phyloP scores from a whole-genome alignment of 192 early-diverging fungal genomes.

The Backusella westeae region DNA sequence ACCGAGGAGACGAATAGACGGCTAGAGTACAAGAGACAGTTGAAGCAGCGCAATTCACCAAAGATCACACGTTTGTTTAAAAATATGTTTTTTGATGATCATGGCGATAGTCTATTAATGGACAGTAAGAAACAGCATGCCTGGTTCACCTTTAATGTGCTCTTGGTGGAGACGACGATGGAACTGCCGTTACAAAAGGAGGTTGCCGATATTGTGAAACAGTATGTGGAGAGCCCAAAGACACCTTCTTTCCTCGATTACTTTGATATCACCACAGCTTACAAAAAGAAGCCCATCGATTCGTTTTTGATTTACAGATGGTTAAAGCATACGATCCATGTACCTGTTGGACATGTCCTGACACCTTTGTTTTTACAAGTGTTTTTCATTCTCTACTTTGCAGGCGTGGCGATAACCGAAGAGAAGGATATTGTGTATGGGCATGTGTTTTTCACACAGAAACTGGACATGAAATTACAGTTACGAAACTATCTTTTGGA shows the following conservation, averaged over 20 bases:
- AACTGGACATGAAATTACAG: conserved; percentile 32
- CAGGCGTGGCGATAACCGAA: conserved; percentile 17
- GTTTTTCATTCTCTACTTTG: conserved; percentile 51
- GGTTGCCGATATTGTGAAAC: background rate
- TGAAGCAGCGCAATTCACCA: background rate
- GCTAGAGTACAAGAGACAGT: background rate
- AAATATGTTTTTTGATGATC: conserved; percentile 31
- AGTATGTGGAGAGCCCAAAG: background rate
- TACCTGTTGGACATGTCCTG: conserved; percentile 37
- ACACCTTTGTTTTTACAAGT: conserved; percentile 47
- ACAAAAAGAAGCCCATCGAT: conserved; percentile 40
- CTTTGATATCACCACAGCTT: conserved; percentile 26
- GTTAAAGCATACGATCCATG: conserved; percentile 38
- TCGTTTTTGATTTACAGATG: conserved; percentile 47
- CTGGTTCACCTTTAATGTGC: conserved; percentile 49
- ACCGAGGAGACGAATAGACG: background rate
- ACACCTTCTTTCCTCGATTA: background rate
- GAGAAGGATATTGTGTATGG: conserved; percentile 33
- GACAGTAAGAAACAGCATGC: conserved; percentile 38
- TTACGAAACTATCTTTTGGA: conserved; percentile 32
- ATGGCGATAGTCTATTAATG: conserved; percentile 45
- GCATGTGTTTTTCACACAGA: conserved; percentile 37
- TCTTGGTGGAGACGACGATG: conserved; percentile 36
- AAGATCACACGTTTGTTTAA: conserved; percentile 31
- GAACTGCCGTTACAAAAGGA: conserved; percentile 35